phyloP scores from a whole-genome alignment of 306 rosid species.

The Betula pendula region DNA sequence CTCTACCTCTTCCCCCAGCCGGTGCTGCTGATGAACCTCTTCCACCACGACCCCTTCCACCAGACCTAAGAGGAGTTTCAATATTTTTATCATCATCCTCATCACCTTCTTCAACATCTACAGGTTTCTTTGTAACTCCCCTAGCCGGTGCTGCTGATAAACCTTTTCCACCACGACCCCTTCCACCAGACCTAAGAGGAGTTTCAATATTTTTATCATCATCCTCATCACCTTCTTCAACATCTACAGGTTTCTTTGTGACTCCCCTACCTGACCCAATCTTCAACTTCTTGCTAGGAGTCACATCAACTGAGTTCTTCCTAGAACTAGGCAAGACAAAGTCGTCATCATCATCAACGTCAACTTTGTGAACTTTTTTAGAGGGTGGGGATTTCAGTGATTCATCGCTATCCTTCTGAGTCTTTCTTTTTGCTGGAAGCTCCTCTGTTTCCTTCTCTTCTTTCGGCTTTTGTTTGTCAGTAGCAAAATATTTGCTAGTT shows the following conservation, averaged over 20 bases:
- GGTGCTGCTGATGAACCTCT: constrained; percentile 61
- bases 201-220: constrained; percentile 44
- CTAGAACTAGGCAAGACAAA: constrained; percentile 35
- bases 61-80: constrained; percentile 49
- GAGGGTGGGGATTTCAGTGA: constrained; percentile 34
- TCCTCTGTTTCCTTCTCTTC: constrained; percentile 52
- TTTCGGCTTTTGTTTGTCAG: constrained; percentile 50
- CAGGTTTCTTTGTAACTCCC: constrained; percentile 62
- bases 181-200: constrained; percentile 64
- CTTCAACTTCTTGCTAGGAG: constrained; percentile 75
- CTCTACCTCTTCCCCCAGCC: constrained; percentile 86
- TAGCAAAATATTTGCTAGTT: constrained; percentile 72
- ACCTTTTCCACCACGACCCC: constrained; percentile 86
- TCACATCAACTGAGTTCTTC: constrained; percentile 51
- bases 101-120: constrained; percentile 53
- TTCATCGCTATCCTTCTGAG: constrained; percentile 42
- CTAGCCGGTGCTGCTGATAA: constrained; percentile 50
- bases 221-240: constrained; percentile 64
- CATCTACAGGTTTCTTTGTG: constrained; percentile 40
- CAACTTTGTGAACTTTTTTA: constrained; percentile 46
- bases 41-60: constrained; percentile 84
- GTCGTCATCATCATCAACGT: constrained; percentile 48
- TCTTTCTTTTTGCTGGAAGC: constrained; percentile 72
- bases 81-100: constrained; percentile 53
- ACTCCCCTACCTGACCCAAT: constrained; percentile 64